A percentile compares a stretch with the other conserved stretches of the same genome.
These are phyloP conservation scores for Candida verbasci DNA, from an alignment of 805 yeast species.

Conservation along the genomic window DNA sequence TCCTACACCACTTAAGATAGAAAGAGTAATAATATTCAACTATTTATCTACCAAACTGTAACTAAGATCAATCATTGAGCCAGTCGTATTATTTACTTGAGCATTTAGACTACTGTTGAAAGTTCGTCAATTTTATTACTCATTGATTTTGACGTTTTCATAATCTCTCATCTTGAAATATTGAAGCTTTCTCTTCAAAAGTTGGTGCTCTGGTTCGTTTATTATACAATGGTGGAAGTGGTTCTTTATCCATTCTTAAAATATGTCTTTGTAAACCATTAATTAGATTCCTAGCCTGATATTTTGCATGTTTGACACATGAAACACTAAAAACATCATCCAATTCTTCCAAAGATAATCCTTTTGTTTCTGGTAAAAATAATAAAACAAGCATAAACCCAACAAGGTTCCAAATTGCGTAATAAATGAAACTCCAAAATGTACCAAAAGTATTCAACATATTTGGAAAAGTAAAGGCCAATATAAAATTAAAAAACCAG, in stretches of 20 bases:
- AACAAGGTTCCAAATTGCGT: constrained; percentile 77
- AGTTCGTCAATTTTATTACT: no score
- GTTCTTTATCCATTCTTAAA: constrained; percentile 40
- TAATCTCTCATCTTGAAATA: no score
- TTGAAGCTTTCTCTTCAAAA: constrained; percentile 41
- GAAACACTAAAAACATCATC: constrained; percentile 71
- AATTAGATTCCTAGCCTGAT: constrained; percentile 26
- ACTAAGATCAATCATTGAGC: no score
- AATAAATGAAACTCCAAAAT: constrained; percentile 85
- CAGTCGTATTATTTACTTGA: no score
- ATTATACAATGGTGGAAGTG: constrained; percentile 52
- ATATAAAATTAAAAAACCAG: constrained; percentile 68
- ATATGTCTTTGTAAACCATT: constrained; percentile 42
- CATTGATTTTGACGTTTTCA: no score
- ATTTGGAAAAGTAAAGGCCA: constrained; percentile 78
- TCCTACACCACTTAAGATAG: no score
- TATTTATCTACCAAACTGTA: no score
- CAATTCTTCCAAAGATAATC: constrained; percentile 69
- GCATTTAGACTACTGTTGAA: no score
- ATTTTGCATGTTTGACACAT: constrained; percentile 48
- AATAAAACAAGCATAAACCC: constrained; percentile 69
- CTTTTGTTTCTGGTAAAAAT: constrained; percentile 65
- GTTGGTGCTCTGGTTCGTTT: constrained; percentile 58
- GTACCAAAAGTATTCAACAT: constrained; percentile 61
- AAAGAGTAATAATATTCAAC: no score